Base-by-base conservation (phyloP, 768 basidiomycete species). In the Xerocomellus intermedius region DNA sequence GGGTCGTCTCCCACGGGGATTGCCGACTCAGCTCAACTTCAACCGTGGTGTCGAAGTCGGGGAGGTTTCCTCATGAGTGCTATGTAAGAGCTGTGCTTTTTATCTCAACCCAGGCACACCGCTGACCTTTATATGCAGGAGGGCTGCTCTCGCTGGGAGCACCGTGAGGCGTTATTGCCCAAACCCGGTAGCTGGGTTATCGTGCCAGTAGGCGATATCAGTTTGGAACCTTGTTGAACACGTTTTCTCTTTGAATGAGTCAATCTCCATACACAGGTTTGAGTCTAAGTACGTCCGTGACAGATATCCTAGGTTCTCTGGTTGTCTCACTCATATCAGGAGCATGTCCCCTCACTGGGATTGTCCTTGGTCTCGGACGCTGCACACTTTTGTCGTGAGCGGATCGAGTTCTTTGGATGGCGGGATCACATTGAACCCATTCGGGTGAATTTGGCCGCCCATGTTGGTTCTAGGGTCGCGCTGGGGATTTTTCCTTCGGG, bases 61-160 rank as follows among this genome's bases (percentile, higher is more conserved):
- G 21, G 37, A 37, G 32, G n/a, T 16, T 19, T 17, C 22, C 30
- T 21, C 48, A 26, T 36, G 17, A 0, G 35, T n/a, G 14, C 33
- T n/a, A n/a, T n/a, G n/a, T 37, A 19, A 26, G 48, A 33, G 47
- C 64, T 42, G 61, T 59, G 58, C 39, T 6, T 44, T 55, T 49
- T 55, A 59, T 52, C 22, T 58, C 26, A 24, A 53, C 49, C 37
- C 52, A 68, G 63, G 57, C 50, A 67, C 65, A 33, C n/a, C 10
- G 13, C 36, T 26, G 30, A 36, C 39, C 39, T 55, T 52, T 53
- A 33, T 61, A 59, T 63, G 19, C 48, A 47, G 33, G 42, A 44
- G 37, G 43, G 54, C 22, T 37, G 14, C 39, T 53, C 46, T 39
- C 7, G 12, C 50, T 36, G 14, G 45, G 28, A n/a, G 42, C 41